Evolutionary conservation across 257 asterid species (phyloP).

Genomic region (Primulina eburnea): DNA sequence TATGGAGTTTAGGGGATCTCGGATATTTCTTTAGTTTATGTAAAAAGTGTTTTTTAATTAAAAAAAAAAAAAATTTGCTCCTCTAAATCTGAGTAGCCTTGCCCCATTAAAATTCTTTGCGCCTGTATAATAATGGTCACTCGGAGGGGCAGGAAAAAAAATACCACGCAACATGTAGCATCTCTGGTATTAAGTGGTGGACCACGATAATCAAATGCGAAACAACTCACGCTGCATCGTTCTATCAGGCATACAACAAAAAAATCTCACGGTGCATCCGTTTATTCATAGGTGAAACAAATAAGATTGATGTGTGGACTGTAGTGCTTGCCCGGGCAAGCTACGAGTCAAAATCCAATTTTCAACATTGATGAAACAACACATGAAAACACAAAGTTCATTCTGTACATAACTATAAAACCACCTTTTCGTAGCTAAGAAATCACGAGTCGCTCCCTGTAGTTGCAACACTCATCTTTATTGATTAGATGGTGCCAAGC

Average conservation of each 20-base stretch:
- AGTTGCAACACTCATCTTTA: constrained; percentile 23
- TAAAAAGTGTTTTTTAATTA: too few relatives aligned
- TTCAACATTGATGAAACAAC: not conserved
- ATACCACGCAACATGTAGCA: not conserved
- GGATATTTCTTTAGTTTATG: not conserved
- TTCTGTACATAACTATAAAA: not conserved
- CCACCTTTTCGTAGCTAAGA: not conserved
- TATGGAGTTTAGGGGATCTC: not conserved
- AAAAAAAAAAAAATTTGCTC: not conserved
- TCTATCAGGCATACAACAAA: not conserved
- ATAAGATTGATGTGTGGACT: not conserved
- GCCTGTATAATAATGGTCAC: too few relatives aligned
- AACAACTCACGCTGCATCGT: not conserved
- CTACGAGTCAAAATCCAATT: not conserved
- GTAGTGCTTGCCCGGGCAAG: too few relatives aligned
- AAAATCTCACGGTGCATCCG: not conserved
- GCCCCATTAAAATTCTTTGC: too few relatives aligned
- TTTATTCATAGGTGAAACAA: not conserved
- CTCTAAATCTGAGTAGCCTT: not conserved
- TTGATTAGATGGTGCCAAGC: constrained; percentile 72
- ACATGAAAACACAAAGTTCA: not conserved
- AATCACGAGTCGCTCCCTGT: not conserved
- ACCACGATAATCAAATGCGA: not conserved
- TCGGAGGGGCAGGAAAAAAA: too few relatives aligned
- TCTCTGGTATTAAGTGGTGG: not conserved